Evolutionary conservation across 352 stramenopile species (phyloP).

Genomic region (Phytophthora ramorum): DNA sequence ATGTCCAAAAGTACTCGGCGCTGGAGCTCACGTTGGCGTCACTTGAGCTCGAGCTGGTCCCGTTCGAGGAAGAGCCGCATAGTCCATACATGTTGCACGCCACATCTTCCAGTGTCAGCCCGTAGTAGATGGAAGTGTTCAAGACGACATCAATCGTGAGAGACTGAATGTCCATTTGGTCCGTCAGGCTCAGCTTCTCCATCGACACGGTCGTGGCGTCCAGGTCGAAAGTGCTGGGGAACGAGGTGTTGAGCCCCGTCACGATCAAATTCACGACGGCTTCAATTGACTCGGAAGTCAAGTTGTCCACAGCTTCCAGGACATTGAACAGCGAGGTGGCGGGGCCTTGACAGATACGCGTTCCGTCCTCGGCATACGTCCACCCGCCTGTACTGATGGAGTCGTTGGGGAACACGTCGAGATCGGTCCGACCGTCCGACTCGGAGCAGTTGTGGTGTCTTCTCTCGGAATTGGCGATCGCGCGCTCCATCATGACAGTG

Average conservation of each 20-base stretch:
- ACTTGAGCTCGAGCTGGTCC: neutral
- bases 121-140: constrained; percentile 29
- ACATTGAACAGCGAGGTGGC: constrained; percentile 44
- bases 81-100: constrained; percentile 17
- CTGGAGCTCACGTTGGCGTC: constrained; percentile 14
- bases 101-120: constrained; percentile 11
- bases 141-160: constrained; percentile 42
- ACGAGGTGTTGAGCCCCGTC: constrained; percentile 39
- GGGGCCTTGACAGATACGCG: constrained; percentile 48
- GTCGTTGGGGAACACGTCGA: constrained; percentile 20
- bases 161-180: constrained; percentile 36
- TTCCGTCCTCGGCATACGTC: constrained; percentile 38
- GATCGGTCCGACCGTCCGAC: constrained; percentile 40
- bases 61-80: constrained; percentile 17
- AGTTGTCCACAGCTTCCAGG: constrained; percentile 24
- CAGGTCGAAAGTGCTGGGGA: constrained; percentile 30
- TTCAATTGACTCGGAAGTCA: constrained; percentile 18
- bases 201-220: constrained; percentile 35
- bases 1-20: constrained; percentile 34
- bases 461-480: constrained; percentile 38
- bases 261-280: constrained; percentile 31
- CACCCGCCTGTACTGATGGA: constrained; percentile 27
- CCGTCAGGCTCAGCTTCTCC: constrained; percentile 27
- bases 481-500: constrained; percentile 48
- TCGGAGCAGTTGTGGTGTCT: constrained; percentile 47